Conservation (phyloP, 257 asterid species). For the Penstemon eatonii region DNA sequence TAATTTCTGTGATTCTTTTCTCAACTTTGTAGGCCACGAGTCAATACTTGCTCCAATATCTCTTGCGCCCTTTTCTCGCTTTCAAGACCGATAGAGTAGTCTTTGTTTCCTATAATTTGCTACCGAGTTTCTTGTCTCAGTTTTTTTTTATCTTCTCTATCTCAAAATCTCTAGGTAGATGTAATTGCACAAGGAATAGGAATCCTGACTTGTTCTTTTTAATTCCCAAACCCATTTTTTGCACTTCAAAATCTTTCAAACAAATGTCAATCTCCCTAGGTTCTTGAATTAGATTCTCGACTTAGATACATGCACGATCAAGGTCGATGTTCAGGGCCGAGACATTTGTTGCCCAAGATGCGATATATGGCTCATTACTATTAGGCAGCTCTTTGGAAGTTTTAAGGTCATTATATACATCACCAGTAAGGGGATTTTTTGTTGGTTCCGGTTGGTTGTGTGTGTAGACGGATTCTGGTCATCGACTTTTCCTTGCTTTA, state of each 20-base stretch:
- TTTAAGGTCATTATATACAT: slow-evolving; percentile 62
- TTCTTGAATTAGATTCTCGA: slow-evolving; percentile 60
- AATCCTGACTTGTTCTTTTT: slow-evolving; percentile 71
- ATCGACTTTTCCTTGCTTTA: slow-evolving; percentile 31
- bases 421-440: slow-evolving; percentile 55
- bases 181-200: slow-evolving; percentile 43
- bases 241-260: slow-evolving; percentile 65
- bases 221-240: slow-evolving; percentile 56
- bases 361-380: slow-evolving; percentile 56
- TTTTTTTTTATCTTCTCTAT: slow-evolving; percentile 79
- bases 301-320: slow-evolving; percentile 53
- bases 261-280: slow-evolving; percentile 58
- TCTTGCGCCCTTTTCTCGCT: slow-evolving; percentile 75
- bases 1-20: slow-evolving; percentile 53
- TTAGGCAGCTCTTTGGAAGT: slow-evolving; percentile 75
- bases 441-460: slow-evolving; percentile 31
- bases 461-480: slow-evolving; percentile 43
- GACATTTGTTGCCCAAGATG: slow-evolving; percentile 53
- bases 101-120: slow-evolving; percentile 70
- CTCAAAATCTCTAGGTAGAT: slow-evolving; percentile 67
- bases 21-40: slow-evolving; percentile 78
- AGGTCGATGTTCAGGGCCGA: slow-evolving; percentile 76
- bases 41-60: slow-evolving; percentile 78
- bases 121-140: slow-evolving; percentile 91
- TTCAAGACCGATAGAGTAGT: slow-evolving; percentile 56